Percentiles rank a stretch among this genome's conserved stretches.
phyloP scores from a whole-genome alignment of 768 basidiomycete genomes.

The Mycena filopes region DNA sequence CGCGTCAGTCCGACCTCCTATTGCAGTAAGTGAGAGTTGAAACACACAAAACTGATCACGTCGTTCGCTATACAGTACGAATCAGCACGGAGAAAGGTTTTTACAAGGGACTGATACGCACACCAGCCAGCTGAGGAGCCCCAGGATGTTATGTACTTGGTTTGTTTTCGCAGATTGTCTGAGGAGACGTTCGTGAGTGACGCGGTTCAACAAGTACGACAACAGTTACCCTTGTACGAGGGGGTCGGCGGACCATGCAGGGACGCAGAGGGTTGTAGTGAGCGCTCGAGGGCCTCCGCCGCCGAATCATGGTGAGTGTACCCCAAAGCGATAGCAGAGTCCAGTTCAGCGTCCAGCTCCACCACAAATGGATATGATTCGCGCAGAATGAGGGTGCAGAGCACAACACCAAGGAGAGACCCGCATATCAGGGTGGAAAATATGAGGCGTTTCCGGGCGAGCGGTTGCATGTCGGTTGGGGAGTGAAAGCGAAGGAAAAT shows the following conservation, averaged over 20 bases:
- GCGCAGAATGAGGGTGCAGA: conserved; percentile 2
- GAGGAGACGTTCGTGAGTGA: conserved; percentile 40
- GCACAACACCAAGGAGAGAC: conserved; percentile 2
- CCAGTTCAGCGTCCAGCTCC: neutral
- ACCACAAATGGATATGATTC: neutral
- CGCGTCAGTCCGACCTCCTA: too few species aligned
- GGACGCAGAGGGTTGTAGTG: conserved; percentile 1
- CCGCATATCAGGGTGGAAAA: neutral
- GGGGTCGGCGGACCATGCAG: conserved; percentile 12
- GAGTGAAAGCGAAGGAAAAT: neutral
- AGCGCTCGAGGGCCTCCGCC: neutral
- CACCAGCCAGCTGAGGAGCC: conserved; percentile 47
- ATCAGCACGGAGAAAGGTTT: conserved; percentile 8
- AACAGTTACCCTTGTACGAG: conserved; percentile 25
- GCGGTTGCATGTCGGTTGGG: neutral
- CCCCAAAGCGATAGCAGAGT: too few species aligned
- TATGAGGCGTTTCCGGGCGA: neutral
- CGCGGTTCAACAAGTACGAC: conserved; percentile 40
- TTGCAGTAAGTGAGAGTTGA: neutral
- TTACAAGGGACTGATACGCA: conserved; percentile 5
- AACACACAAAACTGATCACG: conserved; percentile 25
- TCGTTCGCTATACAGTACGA: conserved; percentile 28
- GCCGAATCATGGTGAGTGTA: neutral
- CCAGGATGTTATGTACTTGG: conserved; percentile 56
- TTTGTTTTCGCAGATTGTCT: conserved; percentile 25